Conservation (phyloP, 495 filamentous ascomycete genomes). For the Parathielavia hyrcaniae region DNA sequence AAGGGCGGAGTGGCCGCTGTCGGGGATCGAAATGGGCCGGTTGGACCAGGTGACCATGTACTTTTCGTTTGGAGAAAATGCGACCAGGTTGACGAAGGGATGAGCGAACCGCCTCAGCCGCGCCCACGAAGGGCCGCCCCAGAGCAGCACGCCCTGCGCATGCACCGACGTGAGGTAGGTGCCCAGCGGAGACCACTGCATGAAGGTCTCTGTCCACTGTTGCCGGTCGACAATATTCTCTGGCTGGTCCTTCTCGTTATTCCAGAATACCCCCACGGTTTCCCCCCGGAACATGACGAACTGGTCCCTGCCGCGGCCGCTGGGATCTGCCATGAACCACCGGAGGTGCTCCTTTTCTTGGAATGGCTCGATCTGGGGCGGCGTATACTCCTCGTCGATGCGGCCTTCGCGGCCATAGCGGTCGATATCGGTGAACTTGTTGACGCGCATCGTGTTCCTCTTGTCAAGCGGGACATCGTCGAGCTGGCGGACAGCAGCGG, state of each 20-base stretch:
- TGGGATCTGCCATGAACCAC: slow-evolving; percentile 81
- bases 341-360: slow-evolving; percentile 88
- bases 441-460: slow-evolving; percentile 88
- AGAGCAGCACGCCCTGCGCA: slow-evolving; percentile 89
- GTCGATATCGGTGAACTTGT: slow-evolving; percentile 97
- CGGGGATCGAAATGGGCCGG: slow-evolving; percentile 81
- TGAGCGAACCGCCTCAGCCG: slow-evolving; percentile 89
- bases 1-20: slow-evolving; percentile 70
- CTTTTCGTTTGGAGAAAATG: slow-evolving; percentile 89
- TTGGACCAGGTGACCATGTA: slow-evolving; percentile 97
- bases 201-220: slow-evolving; percentile 95
- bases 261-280: slow-evolving; percentile 92
- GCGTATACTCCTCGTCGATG: slow-evolving; percentile 79
- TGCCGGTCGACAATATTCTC: slow-evolving; percentile 83
- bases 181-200: slow-evolving; percentile 94
- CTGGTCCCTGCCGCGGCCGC: slow-evolving; percentile 84
- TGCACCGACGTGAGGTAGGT: slow-evolving; percentile 94
- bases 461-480: slow-evolving; percentile 82
- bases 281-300: slow-evolving; percentile 87
- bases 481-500: slow-evolving; percentile 78
- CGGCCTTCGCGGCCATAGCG: slow-evolving; percentile 90
- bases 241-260: slow-evolving; percentile 85
- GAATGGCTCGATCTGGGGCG: slow-evolving; percentile 72
- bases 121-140: slow-evolving; percentile 85
- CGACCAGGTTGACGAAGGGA: slow-evolving; percentile 88